Conservation (phyloP, 768 basidiomycete species). For the Kwoniella europaea region DNA sequence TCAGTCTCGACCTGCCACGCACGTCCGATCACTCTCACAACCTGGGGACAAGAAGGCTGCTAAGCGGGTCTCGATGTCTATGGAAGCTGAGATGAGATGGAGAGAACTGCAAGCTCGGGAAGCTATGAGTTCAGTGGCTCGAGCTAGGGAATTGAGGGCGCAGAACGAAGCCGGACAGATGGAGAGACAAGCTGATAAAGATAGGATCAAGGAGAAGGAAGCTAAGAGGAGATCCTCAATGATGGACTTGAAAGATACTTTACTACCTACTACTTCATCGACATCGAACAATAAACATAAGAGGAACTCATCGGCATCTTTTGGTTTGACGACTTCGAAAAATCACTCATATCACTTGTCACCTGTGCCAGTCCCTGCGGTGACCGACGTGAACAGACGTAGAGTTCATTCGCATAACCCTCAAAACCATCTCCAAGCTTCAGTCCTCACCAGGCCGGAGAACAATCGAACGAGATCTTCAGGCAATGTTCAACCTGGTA, state of each 20-base stretch:
- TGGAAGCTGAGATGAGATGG: conserved; percentile 14
- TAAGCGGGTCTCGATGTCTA: conserved; percentile 3
- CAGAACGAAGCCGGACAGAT: conserved; percentile 29
- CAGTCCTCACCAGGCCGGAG: conserved; percentile 6
- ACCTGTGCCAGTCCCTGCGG: not conserved
- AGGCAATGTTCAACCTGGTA: not conserved
- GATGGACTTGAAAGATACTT: conserved; percentile 6
- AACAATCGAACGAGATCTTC: conserved; percentile 3
- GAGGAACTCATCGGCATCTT: conserved; percentile 17
- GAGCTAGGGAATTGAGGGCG: conserved; percentile 34
- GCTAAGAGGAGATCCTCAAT: conserved; percentile 15
- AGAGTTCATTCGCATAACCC: not conserved
- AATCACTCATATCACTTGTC: not conserved
- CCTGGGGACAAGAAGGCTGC: not conserved
- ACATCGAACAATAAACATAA: conserved; percentile 4
- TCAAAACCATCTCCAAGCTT: not conserved
- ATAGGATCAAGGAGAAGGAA: conserved; percentile 21
- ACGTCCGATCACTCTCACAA: conserved; percentile 16
- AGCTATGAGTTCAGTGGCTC: conserved; percentile 35
- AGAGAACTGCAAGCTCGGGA: conserved; percentile 13
- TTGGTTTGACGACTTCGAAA: not conserved
- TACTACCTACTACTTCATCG: not conserved
- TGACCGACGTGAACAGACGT: not conserved
- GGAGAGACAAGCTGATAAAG: conserved; percentile 34
- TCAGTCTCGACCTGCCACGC: not conserved